phyloP scores from a whole-genome alignment of 371 early-diverging fungal species.

The Mortierella polycephala region DNA sequence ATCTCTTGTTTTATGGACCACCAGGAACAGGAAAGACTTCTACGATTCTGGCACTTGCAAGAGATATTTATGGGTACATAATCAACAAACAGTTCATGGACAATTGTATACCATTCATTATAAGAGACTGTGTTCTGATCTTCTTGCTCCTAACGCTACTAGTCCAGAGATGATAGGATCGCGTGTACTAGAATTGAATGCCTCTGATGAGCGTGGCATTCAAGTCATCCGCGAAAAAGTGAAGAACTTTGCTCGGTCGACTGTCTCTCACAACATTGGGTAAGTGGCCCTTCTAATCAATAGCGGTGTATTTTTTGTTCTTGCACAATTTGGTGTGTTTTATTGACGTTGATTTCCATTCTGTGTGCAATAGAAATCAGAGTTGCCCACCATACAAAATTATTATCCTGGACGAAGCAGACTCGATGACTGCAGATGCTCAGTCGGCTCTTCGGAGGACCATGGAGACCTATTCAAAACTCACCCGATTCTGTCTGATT shows the following conservation, averaged over 20 bases:
- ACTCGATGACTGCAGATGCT: constrained; percentile 99
- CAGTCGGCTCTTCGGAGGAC: constrained; percentile 98
- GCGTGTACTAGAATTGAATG: constrained; percentile 98
- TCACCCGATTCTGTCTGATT: constrained; percentile 97
- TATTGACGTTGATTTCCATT: neutral
- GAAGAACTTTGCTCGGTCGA: constrained; percentile 93
- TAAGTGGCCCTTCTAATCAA: constrained; percentile 13
- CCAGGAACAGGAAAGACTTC: constrained; percentile 99
- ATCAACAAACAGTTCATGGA: neutral
- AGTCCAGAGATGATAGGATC: constrained; percentile 80
- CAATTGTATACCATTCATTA: neutral
- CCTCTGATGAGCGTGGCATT: constrained; percentile 99
- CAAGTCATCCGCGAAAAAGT: constrained; percentile 95
- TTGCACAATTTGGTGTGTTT: neutral
- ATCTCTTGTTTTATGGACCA: constrained; percentile 99
- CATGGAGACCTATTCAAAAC: constrained; percentile 98
- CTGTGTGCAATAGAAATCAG: constrained; percentile 37
- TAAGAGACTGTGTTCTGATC: neutral
- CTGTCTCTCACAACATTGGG: constrained; percentile 65
- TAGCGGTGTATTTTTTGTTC: neutral
- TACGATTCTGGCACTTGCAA: constrained; percentile 93
- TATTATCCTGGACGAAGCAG: constrained; percentile 99
- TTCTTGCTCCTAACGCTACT: constrained; percentile 2
- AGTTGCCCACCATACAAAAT: constrained; percentile 93
- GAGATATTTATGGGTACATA: constrained; percentile 89